Evolutionary conservation across 306 rosid genomes (phyloP).

Genomic region (Comarum palustre): DNA sequence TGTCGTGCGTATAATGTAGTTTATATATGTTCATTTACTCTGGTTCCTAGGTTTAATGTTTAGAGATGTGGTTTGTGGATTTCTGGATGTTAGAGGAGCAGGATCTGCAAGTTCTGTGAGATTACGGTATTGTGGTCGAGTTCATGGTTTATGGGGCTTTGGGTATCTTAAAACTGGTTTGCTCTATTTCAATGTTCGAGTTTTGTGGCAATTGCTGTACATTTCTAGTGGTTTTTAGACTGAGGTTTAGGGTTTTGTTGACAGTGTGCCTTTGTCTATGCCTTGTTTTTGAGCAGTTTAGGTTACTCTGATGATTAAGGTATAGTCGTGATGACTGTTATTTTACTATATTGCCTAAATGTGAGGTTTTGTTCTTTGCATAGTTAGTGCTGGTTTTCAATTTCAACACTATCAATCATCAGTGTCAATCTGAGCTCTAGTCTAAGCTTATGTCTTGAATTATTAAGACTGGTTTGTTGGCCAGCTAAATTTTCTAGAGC

Average conservation of each 20-base stretch:
- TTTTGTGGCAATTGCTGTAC: no score
- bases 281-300: not conserved
- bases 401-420: not conserved
- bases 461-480: not conserved
- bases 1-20: not conserved
- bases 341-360: not conserved
- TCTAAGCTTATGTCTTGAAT: not conserved
- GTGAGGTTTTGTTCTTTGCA: no score
- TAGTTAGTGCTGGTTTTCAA: not conserved
- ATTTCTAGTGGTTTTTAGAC: not conserved
- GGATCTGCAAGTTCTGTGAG: not conserved
- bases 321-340: no score
- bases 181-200: no score
- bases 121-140: not conserved
- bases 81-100: not conserved
- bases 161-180: no score
- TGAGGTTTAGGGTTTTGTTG: not conserved
- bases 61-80: not conserved
- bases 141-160: no score
- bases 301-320: not conserved
- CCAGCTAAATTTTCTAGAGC: not conserved
- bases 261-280: not conserved
- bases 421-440: not conserved
- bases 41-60: no score
- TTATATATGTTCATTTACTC: not conserved